phyloP scores from a whole-genome alignment of 305 asterid genomes.

The Lippia alba region DNA sequence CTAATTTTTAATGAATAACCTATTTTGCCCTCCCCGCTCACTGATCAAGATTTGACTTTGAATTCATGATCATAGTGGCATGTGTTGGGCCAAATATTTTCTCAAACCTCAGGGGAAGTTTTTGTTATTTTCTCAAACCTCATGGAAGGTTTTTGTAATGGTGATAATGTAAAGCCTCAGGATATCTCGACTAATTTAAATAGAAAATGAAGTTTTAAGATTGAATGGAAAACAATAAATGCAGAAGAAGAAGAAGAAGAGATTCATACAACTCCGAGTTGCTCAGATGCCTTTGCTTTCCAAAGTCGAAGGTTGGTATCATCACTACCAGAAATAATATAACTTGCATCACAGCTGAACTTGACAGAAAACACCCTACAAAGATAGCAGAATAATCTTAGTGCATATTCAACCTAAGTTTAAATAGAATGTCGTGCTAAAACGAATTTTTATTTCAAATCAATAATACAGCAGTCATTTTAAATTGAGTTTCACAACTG shows the following conservation, averaged over 20 bases:
- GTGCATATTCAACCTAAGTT: background rate
- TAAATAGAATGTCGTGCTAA: background rate
- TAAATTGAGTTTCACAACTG: conserved; percentile 1
- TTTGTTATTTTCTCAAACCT: no score
- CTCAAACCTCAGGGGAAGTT: no score
- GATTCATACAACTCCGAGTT: conserved; percentile 86
- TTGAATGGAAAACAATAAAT: conserved; percentile 11
- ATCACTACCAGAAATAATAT: conserved; percentile 90
- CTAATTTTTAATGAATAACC: no score
- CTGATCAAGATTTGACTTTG: no score
- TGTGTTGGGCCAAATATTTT: no score
- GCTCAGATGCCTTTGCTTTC: conserved; percentile 98
- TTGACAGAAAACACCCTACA: conserved; percentile 93
- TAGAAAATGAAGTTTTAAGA: background rate
- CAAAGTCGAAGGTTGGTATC: conserved; percentile 95
- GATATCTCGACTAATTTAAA: no score
- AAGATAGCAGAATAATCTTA: conserved; percentile 33
- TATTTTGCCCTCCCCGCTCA: no score
- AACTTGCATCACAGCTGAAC: conserved; percentile 88
- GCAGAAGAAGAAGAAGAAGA: conserved; percentile 30
- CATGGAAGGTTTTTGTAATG: no score
- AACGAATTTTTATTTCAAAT: conserved; percentile 6
- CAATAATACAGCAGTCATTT: conserved; percentile 10
- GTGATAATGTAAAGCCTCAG: no score
- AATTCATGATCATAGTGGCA: no score